phyloP scores from a whole-genome alignment of 345 rosid genomes.

The Rhodamnia rubescens region DNA sequence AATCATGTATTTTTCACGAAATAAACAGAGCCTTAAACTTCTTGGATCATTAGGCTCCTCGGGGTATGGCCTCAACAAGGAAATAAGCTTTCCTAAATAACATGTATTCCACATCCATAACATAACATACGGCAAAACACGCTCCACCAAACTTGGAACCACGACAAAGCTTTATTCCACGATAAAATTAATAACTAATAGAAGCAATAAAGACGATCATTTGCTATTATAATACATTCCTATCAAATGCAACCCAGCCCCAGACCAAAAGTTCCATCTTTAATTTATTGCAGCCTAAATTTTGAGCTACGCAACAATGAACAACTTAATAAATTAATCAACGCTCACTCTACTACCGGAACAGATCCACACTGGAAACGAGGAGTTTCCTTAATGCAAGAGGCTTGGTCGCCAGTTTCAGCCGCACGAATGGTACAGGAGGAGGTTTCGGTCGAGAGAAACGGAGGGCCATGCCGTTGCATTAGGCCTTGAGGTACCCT shows the following conservation, averaged over 20 bases:
- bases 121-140: background rate
- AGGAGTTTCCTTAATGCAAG: background rate
- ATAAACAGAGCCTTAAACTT: background rate
- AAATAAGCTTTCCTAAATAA: background rate
- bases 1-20: background rate
- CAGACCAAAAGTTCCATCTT: background rate
- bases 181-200: background rate
- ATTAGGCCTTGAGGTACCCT: constrained; percentile 36
- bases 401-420: background rate
- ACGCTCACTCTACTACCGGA: background rate
- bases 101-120: background rate
- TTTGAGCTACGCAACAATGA: background rate
- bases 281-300: background rate
- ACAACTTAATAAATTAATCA: background rate
- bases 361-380: background rate
- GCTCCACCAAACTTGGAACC: background rate
- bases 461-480: background rate
- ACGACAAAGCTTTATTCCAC: background rate
- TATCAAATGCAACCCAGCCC: background rate
- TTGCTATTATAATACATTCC: background rate
- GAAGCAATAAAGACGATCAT: background rate
- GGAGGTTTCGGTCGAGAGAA: background rate
- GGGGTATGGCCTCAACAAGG: background rate
- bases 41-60: background rate
- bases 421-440: background rate